These are phyloP conservation scores for Metschnikowia koreensis DNA, from an alignment of 805 yeast genomes.

Conservation along the genomic window DNA sequence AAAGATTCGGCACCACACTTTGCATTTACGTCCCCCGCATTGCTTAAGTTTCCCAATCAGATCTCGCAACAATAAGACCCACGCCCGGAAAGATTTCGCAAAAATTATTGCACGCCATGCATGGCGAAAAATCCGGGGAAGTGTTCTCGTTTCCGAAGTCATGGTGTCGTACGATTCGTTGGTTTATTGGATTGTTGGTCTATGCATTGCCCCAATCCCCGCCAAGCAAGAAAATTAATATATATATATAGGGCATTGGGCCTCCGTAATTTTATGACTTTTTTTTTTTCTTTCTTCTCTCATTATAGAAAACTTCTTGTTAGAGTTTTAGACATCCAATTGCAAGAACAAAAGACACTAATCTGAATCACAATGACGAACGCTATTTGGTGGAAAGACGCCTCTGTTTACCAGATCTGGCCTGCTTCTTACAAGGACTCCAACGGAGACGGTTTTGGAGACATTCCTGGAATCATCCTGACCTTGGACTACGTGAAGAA, in stretches of 20 bases:
- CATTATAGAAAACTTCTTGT: neutral
- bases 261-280: too few relatives aligned
- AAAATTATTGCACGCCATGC: neutral
- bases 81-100: slow-evolving; percentile 7
- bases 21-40: neutral
- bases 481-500: slow-evolving; percentile 50
- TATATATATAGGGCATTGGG: neutral
- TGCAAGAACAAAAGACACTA: neutral
- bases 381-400: slow-evolving; percentile 54
- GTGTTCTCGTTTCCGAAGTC: neutral
- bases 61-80: neutral
- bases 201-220: too few relatives aligned
- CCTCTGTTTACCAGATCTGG: slow-evolving; percentile 56
- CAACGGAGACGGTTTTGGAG: slow-evolving; percentile 60
- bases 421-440: slow-evolving; percentile 61
- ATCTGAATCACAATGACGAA: slow-evolving; percentile 7
- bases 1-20: neutral
- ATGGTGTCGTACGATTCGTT: too few relatives aligned
- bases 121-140: slow-evolving; percentile 6
- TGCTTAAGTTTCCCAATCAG: neutral
- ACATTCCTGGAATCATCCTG: slow-evolving; percentile 51
- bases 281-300: neutral
- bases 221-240: too few relatives aligned
- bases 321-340: neutral
- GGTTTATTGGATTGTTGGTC: too few relatives aligned